A percentile compares a stretch with the other conserved stretches of the same genome.
Evolutionary conservation across 2,329 filamentous ascomycete species (phyloP).

Genomic region (Cordyceps cicadae): DNA sequence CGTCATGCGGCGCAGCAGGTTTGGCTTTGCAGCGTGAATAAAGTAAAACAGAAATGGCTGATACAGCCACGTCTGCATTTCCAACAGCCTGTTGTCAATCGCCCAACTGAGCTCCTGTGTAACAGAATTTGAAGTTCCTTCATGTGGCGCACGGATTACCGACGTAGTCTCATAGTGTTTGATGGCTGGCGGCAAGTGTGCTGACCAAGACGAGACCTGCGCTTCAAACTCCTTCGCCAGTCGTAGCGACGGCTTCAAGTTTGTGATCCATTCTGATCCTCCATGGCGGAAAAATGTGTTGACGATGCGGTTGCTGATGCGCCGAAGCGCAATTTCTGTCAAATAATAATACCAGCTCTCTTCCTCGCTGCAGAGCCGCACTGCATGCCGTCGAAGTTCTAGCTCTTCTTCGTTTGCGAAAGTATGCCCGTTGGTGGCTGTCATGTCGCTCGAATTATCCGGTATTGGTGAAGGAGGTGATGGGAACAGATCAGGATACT

Average conservation of each 20-base stretch:
- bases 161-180: slow-evolving; percentile 15
- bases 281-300: slow-evolving; percentile 20
- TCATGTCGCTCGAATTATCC: background rate
- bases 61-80: slow-evolving; percentile 19
- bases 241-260: slow-evolving; percentile 15
- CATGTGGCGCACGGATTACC: slow-evolving; percentile 14
- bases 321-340: slow-evolving; percentile 32
- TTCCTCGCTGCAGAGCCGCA: slow-evolving; percentile 21
- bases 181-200: slow-evolving; percentile 15
- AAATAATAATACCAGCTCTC: slow-evolving; percentile 37
- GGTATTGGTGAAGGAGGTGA: slow-evolving; percentile 18
- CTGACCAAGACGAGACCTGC: slow-evolving; percentile 19
- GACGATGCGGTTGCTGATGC: slow-evolving; percentile 33
- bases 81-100: slow-evolving; percentile 17
- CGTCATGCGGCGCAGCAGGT: background rate
- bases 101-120: slow-evolving; percentile 19
- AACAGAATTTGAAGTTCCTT: slow-evolving; percentile 13
- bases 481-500: slow-evolving; percentile 25
- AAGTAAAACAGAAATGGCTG: slow-evolving; percentile 17
- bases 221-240: slow-evolving; percentile 19
- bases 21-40: slow-evolving; percentile 11
- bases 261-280: slow-evolving; percentile 14
- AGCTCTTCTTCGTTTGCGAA: slow-evolving; percentile 11
- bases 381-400: slow-evolving; percentile 15
- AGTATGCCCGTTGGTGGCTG: background rate